These are phyloP conservation scores for Tinospora cordifolia DNA, from an alignment of 164 flowering plant species.

Conservation along the genomic window DNA sequence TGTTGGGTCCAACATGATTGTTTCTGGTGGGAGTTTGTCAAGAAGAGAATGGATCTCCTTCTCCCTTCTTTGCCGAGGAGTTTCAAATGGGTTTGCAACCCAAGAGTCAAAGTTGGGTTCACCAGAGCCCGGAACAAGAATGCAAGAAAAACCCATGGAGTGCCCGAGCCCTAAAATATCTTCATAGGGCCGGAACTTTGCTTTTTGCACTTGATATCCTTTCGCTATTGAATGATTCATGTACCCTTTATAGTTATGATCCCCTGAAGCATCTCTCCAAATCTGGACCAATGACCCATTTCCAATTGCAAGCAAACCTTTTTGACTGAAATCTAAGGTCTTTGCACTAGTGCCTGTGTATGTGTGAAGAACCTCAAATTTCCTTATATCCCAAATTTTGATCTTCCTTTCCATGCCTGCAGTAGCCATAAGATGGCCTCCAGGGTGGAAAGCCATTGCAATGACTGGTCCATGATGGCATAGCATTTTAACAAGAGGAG, in stretches of 20 bases:
- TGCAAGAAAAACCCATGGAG: conserved; percentile 80
- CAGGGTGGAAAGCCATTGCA: conserved; percentile 83
- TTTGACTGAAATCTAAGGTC: conserved; percentile 79
- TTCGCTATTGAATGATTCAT: conserved; percentile 77
- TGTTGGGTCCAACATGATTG: conserved; percentile 77
- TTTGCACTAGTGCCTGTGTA: conserved; percentile 45
- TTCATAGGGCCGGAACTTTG: conserved; percentile 72
- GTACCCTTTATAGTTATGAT: conserved; percentile 52
- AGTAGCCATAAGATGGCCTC: conserved; percentile 92
- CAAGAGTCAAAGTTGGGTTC: conserved; percentile 93
- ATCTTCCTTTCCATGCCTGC: conserved; percentile 80
- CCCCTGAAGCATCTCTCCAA: conserved; percentile 42
- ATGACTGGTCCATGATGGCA: conserved; percentile 73
- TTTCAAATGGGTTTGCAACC: conserved; percentile 92
- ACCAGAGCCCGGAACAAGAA: conserved; percentile 85
- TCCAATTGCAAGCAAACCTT: conserved; percentile 72
- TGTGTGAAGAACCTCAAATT: conserved; percentile 62
- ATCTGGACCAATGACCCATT: conserved; percentile 60
- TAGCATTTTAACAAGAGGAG: conserved; percentile 71
- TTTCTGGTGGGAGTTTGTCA: conserved; percentile 90
- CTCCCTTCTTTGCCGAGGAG: conserved; percentile 71
- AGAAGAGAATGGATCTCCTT: conserved; percentile 73
- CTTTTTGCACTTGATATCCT: conserved; percentile 66
- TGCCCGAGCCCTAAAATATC: conserved; percentile 87
- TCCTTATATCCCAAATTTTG: conserved; percentile 91